These are phyloP conservation scores for Talaromyces piceae DNA, from an alignment of 2,329 filamentous ascomycete genomes.

Conservation along the genomic window DNA sequence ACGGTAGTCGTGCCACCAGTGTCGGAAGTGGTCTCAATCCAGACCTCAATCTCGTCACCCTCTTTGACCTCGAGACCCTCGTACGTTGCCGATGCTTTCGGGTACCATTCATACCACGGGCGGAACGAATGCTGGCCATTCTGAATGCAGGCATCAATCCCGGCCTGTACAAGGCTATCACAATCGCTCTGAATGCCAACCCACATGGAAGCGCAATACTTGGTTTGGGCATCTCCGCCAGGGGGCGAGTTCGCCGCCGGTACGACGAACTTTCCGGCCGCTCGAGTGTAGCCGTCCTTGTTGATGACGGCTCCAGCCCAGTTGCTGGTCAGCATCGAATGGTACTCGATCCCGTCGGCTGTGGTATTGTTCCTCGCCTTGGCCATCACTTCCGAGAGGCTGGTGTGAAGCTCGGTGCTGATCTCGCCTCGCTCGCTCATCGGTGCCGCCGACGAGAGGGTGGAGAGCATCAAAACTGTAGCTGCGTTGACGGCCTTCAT, in stretches of 20 bases:
- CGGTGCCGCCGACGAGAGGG: background rate
- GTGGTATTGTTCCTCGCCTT: background rate
- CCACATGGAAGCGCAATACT: slow-evolving; percentile 57
- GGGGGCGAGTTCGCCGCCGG: background rate
- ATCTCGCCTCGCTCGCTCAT: background rate
- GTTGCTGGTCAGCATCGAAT: background rate
- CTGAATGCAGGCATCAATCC: slow-evolving; percentile 8
- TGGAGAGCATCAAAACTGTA: background rate
- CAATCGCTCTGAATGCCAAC: slow-evolving; percentile 30
- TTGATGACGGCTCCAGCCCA: slow-evolving; percentile 6
- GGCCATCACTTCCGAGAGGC: background rate
- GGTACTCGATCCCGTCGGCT: background rate
- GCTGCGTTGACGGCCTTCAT: background rate
- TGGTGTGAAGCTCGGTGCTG: background rate
- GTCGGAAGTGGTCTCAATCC: slow-evolving; percentile 1
- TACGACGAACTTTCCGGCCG: slow-evolving; percentile 2
- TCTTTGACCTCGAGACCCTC: slow-evolving; percentile 3
- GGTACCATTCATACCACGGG: slow-evolving; percentile 10
- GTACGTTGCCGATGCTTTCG: slow-evolving; percentile 1
- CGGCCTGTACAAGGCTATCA: slow-evolving; percentile 4
- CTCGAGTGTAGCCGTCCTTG: background rate
- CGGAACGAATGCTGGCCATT: background rate
- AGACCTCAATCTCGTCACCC: slow-evolving; percentile 7
- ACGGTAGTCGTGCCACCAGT: background rate
- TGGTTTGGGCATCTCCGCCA: slow-evolving; percentile 8